Percentiles rank a stretch among this genome's conserved stretches.
phyloP scores from a whole-genome alignment of 129 eudicot genomes.

The Arctium minus region DNA sequence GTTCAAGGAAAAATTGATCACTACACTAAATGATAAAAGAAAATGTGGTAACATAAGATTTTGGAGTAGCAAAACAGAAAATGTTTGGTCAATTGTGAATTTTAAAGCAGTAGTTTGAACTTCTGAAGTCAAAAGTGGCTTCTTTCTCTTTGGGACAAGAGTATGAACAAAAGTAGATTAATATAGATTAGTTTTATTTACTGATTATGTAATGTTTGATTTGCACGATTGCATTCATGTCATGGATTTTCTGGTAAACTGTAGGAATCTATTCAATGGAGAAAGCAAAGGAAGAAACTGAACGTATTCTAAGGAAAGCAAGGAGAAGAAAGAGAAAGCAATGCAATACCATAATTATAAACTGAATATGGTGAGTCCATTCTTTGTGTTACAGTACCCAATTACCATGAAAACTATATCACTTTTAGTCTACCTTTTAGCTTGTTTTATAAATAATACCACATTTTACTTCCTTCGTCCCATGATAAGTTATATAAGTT shows the following conservation, averaged over 20 bases:
- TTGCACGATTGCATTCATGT: neutral
- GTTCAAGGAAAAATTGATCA: neutral
- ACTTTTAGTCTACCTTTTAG: neutral
- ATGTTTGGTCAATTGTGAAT: neutral
- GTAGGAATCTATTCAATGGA: slow-evolving; percentile 40
- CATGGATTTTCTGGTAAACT: slow-evolving; percentile 17
- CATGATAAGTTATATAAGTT: neutral
- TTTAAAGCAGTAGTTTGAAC: neutral
- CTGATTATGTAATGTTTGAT: neutral
- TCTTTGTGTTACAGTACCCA: slow-evolving; percentile 7
- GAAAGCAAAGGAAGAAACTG: slow-evolving; percentile 59
- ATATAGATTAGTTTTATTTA: neutral
- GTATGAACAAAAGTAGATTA: neutral
- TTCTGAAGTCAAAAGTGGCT: neutral
- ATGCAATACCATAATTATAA: slow-evolving; percentile 47
- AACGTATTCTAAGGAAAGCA: slow-evolving; percentile 75
- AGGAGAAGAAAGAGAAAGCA: slow-evolving; percentile 85
- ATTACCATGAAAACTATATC: neutral
- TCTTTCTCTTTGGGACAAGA: neutral
- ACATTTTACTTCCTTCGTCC: neutral
- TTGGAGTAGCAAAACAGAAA: neutral
- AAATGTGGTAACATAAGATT: neutral
- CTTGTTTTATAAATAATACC: neutral
- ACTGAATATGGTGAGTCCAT: slow-evolving; percentile 52
- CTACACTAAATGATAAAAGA: neutral